Evolutionary conservation across 2,329 filamentous ascomycete genomes (phyloP).

Genomic region (Paramyrothecium roridum): DNA sequence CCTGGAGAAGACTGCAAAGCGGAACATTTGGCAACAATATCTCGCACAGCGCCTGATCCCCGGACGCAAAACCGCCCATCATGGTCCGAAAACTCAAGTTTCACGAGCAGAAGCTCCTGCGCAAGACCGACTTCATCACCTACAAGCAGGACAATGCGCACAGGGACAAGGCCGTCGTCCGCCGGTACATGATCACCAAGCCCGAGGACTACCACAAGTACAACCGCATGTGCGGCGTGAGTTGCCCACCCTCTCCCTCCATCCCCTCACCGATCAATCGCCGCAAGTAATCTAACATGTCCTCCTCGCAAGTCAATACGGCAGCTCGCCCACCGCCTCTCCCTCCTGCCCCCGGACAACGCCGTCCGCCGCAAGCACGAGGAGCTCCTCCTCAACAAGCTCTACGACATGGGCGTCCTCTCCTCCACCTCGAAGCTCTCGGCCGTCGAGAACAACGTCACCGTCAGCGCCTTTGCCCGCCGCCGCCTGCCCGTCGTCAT

Average conservation of each 20-base stretch:
- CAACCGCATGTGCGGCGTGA: conserved; percentile 65
- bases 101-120: conserved; percentile 94
- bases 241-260: conserved; percentile 18
- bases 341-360: conserved; percentile 76
- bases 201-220: conserved; percentile 76
- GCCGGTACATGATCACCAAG: conserved; percentile 89
- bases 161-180: conserved; percentile 73
- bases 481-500: conserved; percentile 84
- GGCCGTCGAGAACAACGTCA: conserved; percentile 82
- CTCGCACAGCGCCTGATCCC: not conserved
- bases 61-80: conserved; percentile 18
- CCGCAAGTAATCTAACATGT: too few relatives aligned
- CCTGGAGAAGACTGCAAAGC: too few relatives aligned
- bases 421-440: conserved; percentile 73
- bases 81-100: conserved; percentile 98
- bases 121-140: conserved; percentile 88
- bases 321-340: conserved; percentile 84
- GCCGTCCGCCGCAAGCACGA: conserved; percentile 80
- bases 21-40: too few relatives aligned
- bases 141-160: conserved; percentile 88
- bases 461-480: conserved; percentile 84
- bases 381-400: conserved; percentile 81
- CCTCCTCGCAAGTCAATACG: conserved; percentile 64
- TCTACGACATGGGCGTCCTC: conserved; percentile 88
- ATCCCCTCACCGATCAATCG: not conserved